Evolutionary conservation across 257 asterid species (phyloP), one percentile per base, ranked within the genome.

Genomic region (Fraxinus quadrangulata): DNA sequence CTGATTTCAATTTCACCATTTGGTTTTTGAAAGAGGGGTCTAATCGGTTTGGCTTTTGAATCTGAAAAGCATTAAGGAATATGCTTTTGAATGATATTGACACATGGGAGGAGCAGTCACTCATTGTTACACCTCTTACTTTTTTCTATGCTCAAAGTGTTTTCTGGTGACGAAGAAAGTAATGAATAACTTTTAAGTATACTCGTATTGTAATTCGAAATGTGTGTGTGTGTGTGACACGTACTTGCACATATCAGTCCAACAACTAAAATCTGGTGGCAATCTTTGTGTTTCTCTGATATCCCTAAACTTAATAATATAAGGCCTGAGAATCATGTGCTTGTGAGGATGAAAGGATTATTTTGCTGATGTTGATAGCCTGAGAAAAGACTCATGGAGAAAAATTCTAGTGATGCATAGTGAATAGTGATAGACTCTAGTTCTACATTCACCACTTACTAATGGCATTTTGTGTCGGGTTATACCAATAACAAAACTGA

Each of bases 11-110:
- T 72, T 67, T 83, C 86, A 79, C 63, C 56, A 61, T 75, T 36
- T 75, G 74, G 77, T 81, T 42, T 87, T 82, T 23, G 66, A 86
- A 77, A 81, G 74, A 40, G 70, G 45, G 51, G 88, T 85, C 89
- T 42, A 72, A 70, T 83, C 85, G 23, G 59, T 16, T 33, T 21
- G 61, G 78, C 49, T 72, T 86, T 65, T 59, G 49, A 19, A 37
- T 67, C 13, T 10, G 61, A 74, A 63, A 63, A 63, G 33, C 71
- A 14, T 36, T 63, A 19, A 37, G 77, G 76, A 75, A 80, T 80
- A 45, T 74, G 76, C 76, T 68, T 45, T 73, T 26, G 49, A 67
- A 49, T 42, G 71, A 45, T 45, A 65, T 14, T 72, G 75, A 72
- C 9, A 42, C 75, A 42, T 63, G 69, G 69, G 31, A 63, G 17